phyloP scores from a whole-genome alignment of 768 basidiomycete genomes.

The Pholiota molesta region DNA sequence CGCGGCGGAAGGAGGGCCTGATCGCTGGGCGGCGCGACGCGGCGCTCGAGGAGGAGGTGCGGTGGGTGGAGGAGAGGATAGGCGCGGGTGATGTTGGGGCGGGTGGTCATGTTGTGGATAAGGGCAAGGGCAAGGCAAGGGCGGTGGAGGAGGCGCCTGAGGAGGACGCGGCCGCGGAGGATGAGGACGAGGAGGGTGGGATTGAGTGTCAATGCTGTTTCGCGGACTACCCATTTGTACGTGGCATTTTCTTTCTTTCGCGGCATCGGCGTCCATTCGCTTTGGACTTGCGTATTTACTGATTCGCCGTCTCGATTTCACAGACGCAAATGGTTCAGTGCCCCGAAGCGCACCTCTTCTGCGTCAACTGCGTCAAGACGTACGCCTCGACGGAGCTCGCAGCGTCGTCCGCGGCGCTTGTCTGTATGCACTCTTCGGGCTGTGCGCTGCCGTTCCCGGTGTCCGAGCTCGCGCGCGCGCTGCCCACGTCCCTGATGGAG shows the following conservation, averaged over 20 bases:
- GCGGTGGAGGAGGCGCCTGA: slow-evolving; percentile 42
- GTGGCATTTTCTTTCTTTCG: slow-evolving; percentile 27
- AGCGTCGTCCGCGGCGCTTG: slow-evolving; percentile 58
- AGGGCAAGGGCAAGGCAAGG: slow-evolving; percentile 31
- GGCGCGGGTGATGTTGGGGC: slow-evolving; percentile 22
- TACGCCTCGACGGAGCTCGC: slow-evolving; percentile 74
- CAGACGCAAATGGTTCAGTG: slow-evolving; percentile 89
- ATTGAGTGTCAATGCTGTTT: slow-evolving; percentile 94
- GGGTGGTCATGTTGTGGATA: slow-evolving; percentile 25
- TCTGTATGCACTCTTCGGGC: slow-evolving; percentile 84
- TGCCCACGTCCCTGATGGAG: slow-evolving; percentile 65
- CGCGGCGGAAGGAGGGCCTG: background rate
- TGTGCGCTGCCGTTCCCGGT: slow-evolving; percentile 71
- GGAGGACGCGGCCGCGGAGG: slow-evolving; percentile 36
- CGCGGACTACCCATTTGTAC: slow-evolving; percentile 66
- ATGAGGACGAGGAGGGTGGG: slow-evolving; percentile 55
- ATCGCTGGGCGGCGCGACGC: slow-evolving; percentile 26
- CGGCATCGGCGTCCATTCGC: too few species aligned
- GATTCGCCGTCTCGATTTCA: background rate
- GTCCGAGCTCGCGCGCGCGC: slow-evolving; percentile 68
- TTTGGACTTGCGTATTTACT: background rate
- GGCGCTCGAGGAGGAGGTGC: slow-evolving; percentile 48
- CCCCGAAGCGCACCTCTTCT: slow-evolving; percentile 88
- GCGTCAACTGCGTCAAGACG: slow-evolving; percentile 65
- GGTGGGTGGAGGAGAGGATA: slow-evolving; percentile 47